phyloP scores from a whole-genome alignment of 208 protist species.

The Trypanosoma congolense region DNA sequence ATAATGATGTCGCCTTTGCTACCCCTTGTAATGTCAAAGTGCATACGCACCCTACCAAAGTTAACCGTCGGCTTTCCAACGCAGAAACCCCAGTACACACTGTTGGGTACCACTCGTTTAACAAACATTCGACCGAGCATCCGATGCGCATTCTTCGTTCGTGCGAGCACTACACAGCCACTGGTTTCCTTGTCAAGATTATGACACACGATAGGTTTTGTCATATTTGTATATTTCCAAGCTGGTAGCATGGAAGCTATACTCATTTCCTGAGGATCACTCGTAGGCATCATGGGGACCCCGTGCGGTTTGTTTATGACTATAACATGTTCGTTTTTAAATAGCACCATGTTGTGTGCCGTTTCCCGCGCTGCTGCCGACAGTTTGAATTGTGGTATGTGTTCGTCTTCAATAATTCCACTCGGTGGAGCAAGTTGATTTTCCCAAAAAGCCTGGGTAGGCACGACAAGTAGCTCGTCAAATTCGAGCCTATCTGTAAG shows the following conservation, averaged over 20 bases:
- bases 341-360: constrained; percentile 89
- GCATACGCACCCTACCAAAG: constrained; percentile 89
- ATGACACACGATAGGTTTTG: constrained; percentile 80
- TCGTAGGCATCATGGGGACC: constrained; percentile 87
- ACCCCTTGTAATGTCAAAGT: constrained; percentile 82
- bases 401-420: constrained; percentile 24
- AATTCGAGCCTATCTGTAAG: constrained; percentile 85
- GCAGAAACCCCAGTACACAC: constrained; percentile 90
- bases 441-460: constrained; percentile 58
- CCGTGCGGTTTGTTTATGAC: constrained; percentile 92
- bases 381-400: constrained; percentile 43
- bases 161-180: constrained; percentile 86
- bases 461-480: constrained; percentile 85
- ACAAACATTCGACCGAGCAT: constrained; percentile 89
- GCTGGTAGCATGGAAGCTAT: constrained; percentile 81
- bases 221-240: constrained; percentile 83
- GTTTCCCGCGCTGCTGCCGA: constrained; percentile 60
- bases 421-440: constrained; percentile 48
- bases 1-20: constrained; percentile 66
- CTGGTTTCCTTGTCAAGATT: constrained; percentile 89
- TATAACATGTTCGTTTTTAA: constrained; percentile 92
- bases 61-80: constrained; percentile 82
- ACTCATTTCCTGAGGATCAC: constrained; percentile 79
- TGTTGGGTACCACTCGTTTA: constrained; percentile 86
- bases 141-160: constrained; percentile 69